These are phyloP conservation scores for Apiospora marii DNA, from an alignment of 2,329 filamentous ascomycete species.

Conservation along the genomic window DNA sequence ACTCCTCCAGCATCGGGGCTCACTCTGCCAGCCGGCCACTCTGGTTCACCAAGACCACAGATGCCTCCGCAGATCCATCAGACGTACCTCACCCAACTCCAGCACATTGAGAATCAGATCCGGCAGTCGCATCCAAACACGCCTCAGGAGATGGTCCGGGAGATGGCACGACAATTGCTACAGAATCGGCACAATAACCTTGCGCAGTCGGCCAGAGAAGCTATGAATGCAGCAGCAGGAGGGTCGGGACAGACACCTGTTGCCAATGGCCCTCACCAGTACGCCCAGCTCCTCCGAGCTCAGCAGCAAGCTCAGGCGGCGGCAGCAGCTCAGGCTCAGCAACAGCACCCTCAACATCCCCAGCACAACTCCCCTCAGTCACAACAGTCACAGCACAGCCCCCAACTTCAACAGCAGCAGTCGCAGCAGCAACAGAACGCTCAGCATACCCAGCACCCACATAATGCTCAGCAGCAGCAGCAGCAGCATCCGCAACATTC, in stretches of 20 bases:
- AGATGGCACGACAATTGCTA: constrained; percentile 61
- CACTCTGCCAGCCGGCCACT: constrained; percentile 55
- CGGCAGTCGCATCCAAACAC: constrained; percentile 59
- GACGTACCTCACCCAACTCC: constrained; percentile 56
- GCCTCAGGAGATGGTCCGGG: constrained; percentile 57
- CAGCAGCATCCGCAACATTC: constrained; percentile 30
- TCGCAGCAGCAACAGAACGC: constrained; percentile 44
- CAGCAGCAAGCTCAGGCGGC: constrained; percentile 55
- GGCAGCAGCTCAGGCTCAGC: constrained; percentile 28
- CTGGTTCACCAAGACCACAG: constrained; percentile 54
- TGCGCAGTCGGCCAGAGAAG: constrained; percentile 47
- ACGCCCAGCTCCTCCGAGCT: constrained; percentile 64
- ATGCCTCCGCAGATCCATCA: constrained; percentile 55
- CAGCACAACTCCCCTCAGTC: constrained; percentile 18
- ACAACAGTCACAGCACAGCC: constrained; percentile 31
- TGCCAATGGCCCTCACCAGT: constrained; percentile 64
- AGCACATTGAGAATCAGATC: constrained; percentile 60
- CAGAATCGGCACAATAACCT: constrained; percentile 50
- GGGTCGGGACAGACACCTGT: constrained; percentile 56
- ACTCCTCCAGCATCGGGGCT: constrained; percentile 54
- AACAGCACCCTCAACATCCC: constrained; percentile 22
- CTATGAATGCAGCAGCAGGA: constrained; percentile 64
- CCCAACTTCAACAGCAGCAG: constrained; percentile 46
- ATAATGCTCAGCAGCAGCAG: constrained; percentile 25
- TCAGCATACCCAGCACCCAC: constrained; percentile 41